Conservation (phyloP, 2,329 filamentous ascomycete genomes). For the Dactylellina cionopaga region DNA sequence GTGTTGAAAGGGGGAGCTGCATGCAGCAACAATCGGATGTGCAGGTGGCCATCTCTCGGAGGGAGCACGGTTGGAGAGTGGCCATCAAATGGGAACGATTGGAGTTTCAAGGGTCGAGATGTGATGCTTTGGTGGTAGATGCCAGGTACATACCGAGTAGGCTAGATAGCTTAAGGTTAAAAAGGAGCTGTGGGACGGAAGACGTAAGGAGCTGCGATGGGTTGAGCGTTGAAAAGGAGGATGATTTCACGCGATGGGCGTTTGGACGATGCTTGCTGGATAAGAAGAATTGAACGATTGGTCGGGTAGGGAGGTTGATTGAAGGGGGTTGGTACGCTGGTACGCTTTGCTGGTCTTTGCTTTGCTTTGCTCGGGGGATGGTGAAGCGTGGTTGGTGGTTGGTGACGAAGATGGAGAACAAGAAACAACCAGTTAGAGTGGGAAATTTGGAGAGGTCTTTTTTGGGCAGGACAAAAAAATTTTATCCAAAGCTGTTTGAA, state of each 20-base stretch:
- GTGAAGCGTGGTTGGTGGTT: conserved; percentile 3
- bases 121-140: conserved; percentile 19
- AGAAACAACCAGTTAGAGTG: neutral
- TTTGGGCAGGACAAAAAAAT: conserved; percentile 33
- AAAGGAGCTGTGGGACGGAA: conserved; percentile 15
- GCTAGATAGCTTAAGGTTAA: conserved; percentile 1
- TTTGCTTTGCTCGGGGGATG: neutral
- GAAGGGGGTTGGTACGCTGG: too few relatives aligned
- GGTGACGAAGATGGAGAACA: neutral
- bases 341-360: too few relatives aligned
- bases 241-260: conserved; percentile 3
- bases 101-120: conserved; percentile 28
- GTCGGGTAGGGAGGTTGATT: neutral
- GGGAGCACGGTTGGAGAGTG: conserved; percentile 16
- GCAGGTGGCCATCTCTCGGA: conserved; percentile 36
- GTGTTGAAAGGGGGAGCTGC: conserved; percentile 38
- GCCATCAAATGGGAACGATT: conserved; percentile 39
- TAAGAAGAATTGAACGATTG: neutral
- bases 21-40: conserved; percentile 26
- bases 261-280: neutral
- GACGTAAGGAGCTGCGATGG: conserved; percentile 5
- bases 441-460: conserved; percentile 27
- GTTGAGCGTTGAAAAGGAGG: neutral
- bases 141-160: neutral
- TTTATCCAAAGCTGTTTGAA: too few relatives aligned